Evolutionary conservation across 768 basidiomycete species (phyloP).

Genomic region (Lactarius evosmus): DNA sequence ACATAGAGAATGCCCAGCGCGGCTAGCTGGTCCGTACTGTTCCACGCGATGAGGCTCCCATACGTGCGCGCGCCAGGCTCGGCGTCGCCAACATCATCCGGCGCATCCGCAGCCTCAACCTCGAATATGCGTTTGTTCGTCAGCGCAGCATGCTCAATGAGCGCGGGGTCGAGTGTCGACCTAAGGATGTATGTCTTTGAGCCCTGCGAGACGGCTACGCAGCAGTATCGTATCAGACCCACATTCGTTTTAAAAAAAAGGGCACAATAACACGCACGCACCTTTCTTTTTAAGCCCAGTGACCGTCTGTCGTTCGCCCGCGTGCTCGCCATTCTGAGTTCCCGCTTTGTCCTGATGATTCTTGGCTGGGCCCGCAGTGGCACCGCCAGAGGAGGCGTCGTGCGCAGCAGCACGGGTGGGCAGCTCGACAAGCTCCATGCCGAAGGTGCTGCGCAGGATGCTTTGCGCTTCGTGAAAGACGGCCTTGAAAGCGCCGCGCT

Average conservation of each 20-base stretch:
- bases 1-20: slow-evolving; percentile 74
- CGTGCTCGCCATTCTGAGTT: slow-evolving; percentile 19
- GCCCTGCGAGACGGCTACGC: slow-evolving; percentile 51
- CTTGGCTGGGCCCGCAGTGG: slow-evolving; percentile 38
- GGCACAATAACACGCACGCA: slow-evolving; percentile 34
- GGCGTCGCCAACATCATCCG: slow-evolving; percentile 51
- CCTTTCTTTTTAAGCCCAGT: slow-evolving; percentile 69
- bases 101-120: slow-evolving; percentile 50
- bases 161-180: slow-evolving; percentile 56
- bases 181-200: slow-evolving; percentile 84
- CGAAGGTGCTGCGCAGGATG: slow-evolving; percentile 62
- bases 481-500: slow-evolving; percentile 56
- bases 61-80: slow-evolving; percentile 45
- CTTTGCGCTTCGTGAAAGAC: slow-evolving; percentile 64
- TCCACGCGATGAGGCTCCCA: slow-evolving; percentile 76
- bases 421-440: slow-evolving; percentile 83
- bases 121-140: slow-evolving; percentile 42
- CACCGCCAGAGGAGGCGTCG: slow-evolving; percentile 39
- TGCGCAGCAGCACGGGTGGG: slow-evolving; percentile 57
- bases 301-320: slow-evolving; percentile 20
- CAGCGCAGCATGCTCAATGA: slow-evolving; percentile 60
- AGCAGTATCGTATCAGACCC: background rate
- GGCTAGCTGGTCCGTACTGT: slow-evolving; percentile 60
- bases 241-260: background rate
- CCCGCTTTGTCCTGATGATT: slow-evolving; percentile 42